Evolutionary conservation across 257 asterid species (phyloP), one percentile per base, ranked within the genome.

Genomic region (Solanum etuberosum): DNA sequence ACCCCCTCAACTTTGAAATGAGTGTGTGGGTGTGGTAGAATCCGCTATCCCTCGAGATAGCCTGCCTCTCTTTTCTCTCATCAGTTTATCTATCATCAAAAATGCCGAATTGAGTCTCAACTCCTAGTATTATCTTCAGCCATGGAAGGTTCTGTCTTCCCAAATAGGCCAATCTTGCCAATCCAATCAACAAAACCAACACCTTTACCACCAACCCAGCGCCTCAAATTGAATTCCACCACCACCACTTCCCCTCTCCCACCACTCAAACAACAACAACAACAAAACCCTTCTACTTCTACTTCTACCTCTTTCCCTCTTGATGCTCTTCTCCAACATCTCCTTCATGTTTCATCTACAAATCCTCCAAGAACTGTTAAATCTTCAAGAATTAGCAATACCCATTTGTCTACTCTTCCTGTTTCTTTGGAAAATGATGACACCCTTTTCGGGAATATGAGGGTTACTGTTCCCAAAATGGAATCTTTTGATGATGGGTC

Each of bases 101-200:
- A 43, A 80, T 80, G 84, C 15, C 38, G 63, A 80, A 5, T 48
- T 80, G 85, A 48, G 40, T 29, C 16, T 51, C 85, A 31, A 48
- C 63, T 40, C 16, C 9, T 23, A 5, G 4, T 6, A 38, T 68
- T 4, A 29, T 80, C 68, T 80, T 70, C 68, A 70, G 51, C 71
- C 89, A 97, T 97, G 99, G 99, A 97, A 89, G 99, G 98, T 82
- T 86, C 95, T 85, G 90, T 94, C 27, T 94, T 92, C 80, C 98
- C 98, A 34, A 92, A 92, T 89, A 91, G 94, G 84, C 98, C 98
- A 16, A 87, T 94, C 40, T 89, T 95, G 83, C 98, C 98, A 6
- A 78, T 90, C 40, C 98, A 91, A 59, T 91, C 92, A 43, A 78
- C 94, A 14, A 95, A 95, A 73, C 94, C 98, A 20, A 68, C 91